Percentiles rank a stretch among this genome's conserved stretches.
phyloP scores from a whole-genome alignment of 2,329 filamentous ascomycete species.

The Trichoderma arundinaceum region DNA sequence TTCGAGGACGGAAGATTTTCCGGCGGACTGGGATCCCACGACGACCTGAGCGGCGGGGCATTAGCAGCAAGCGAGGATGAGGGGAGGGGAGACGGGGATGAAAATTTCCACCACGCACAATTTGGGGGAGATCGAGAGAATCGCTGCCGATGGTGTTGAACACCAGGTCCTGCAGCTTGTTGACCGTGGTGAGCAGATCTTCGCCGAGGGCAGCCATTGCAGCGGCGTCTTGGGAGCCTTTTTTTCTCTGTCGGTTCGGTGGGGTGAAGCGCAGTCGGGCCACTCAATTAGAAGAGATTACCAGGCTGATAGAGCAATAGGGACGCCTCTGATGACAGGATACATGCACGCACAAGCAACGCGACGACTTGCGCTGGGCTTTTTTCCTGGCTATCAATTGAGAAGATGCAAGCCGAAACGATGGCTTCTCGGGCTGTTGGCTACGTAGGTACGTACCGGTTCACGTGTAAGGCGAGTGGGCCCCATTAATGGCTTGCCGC shows the following conservation, averaged over 20 bases:
- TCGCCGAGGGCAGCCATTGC: constrained; percentile 93
- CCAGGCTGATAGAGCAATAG: constrained; percentile 1
- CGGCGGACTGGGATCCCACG: constrained; percentile 96
- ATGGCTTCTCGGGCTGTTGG: constrained; percentile 25
- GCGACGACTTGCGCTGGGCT: constrained; percentile 31
- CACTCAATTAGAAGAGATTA: constrained; percentile 8
- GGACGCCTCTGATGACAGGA: constrained; percentile 18
- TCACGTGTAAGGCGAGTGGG: constrained; percentile 30
- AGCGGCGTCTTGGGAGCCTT: constrained; percentile 34
- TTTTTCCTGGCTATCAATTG: constrained; percentile 25
- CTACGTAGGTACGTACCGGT: constrained; percentile 24
- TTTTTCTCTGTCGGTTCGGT: constrained; percentile 15
- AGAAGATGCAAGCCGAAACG: constrained; percentile 26
- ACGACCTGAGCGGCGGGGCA: constrained; percentile 70
- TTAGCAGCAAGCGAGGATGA: constrained; percentile 34
- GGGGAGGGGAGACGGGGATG: constrained; percentile 8
- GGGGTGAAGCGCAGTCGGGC: constrained; percentile 5
- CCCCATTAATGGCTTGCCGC: constrained; percentile 5
- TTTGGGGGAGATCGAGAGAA: constrained; percentile 95
- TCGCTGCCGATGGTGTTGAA: constrained; percentile 99
- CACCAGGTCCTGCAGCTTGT: constrained; percentile 97
- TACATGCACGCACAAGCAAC: constrained; percentile 22
- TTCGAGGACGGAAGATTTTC: constrained; percentile 97
- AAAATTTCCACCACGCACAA: constrained; percentile 66
- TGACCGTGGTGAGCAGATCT: constrained; percentile 92